Evolutionary conservation across 2,329 filamentous ascomycete species (phyloP).

Genomic region (Fusarium aywerte): DNA sequence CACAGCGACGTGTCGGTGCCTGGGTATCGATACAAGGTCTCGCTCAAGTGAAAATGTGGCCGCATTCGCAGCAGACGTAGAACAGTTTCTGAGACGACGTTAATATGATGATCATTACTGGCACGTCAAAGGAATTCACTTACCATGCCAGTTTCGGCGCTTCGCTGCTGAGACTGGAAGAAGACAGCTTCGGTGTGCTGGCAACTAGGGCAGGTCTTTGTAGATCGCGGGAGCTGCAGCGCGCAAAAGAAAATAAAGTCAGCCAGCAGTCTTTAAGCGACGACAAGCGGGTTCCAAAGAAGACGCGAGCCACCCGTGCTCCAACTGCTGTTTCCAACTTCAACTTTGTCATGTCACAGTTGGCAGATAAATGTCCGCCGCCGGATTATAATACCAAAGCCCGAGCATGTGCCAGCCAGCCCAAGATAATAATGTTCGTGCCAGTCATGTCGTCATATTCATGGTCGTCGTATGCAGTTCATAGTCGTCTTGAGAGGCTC

Average conservation of each 20-base stretch:
- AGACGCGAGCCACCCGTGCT: slow-evolving; percentile 42
- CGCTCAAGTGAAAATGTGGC: slow-evolving; percentile 79
- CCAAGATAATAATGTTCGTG: slow-evolving; percentile 13
- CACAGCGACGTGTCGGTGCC: slow-evolving; percentile 24
- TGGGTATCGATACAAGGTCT: slow-evolving; percentile 43
- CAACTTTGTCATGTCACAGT: slow-evolving; percentile 29
- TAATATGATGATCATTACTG: not conserved
- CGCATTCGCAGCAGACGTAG: slow-evolving; percentile 94
- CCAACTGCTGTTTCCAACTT: slow-evolving; percentile 42
- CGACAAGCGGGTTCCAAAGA: slow-evolving; percentile 46
- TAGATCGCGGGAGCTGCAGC: slow-evolving; percentile 86
- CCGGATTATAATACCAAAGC: slow-evolving; percentile 17
- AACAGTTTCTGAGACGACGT: slow-evolving; percentile 76
- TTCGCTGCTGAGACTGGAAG: slow-evolving; percentile 98
- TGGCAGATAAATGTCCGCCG: slow-evolving; percentile 36
- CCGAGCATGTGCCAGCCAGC: slow-evolving; percentile 45
- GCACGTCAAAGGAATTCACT: slow-evolving; percentile 49
- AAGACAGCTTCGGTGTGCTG: slow-evolving; percentile 91
- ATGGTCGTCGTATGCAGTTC: slow-evolving; percentile 16
- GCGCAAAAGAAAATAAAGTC: slow-evolving; percentile 53
- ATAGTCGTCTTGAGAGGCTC: not conserved
- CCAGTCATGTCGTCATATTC: slow-evolving; percentile 28
- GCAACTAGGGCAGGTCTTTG: slow-evolving; percentile 87
- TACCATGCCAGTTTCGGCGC: slow-evolving; percentile 98
- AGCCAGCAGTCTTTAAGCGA: slow-evolving; percentile 54